Base-by-base conservation (phyloP, 768 basidiomycete species). In the Chalciporus pseudorubinellus region DNA sequence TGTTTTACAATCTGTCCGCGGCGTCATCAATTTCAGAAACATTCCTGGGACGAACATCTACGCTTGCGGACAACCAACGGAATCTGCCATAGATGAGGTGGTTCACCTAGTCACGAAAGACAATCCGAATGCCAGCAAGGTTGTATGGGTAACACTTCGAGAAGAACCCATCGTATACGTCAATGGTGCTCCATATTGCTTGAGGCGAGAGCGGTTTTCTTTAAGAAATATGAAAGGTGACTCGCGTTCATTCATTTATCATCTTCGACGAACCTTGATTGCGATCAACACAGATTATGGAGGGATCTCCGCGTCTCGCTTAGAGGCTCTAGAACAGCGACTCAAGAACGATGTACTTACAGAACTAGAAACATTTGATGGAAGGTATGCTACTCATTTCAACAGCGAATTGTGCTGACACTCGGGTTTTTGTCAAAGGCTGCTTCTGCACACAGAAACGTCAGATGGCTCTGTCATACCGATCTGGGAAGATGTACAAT, bases 1-100 rank as follows among this genome's bases (percentile, higher is more conserved):
- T 42, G 82, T 87, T 38, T 76, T 80, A 43, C 69, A 82, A 41
- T 84, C 80, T 34, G 81, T 98, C 44, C 85, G 92, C 3, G 97
- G 97, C n/a, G 93, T 91, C 2, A 89, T 91, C 70, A 97, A 97
- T 62, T 98, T 97, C 76, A 82, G 97, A 46, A 86, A 86, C 50
- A 81, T 97, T 34, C 83, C 86, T 0, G 78, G 77, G 6, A 87
- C 87, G 19, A 83, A 85, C 40, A 87, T 98, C 28, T 99, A 92
- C 57, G 94, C 93, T 0, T 82, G 97, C 24, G 94, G 93, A 1
- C 97, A 98, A 66, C 97, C 97, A 2, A 92, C 91, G 0, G 66
- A 71, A 44, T 89, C 89, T 50, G 95, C 93, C 3, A 85, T 99
- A 36, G 81, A 87, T 39, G 82, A 85, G 50, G 92, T 95, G 4